Percentiles rank a stretch among this genome's conserved stretches.
These are phyloP conservation scores for Wickerhamiella sergipiensis DNA, from an alignment of 805 yeast genomes.

Conservation along the genomic window DNA sequence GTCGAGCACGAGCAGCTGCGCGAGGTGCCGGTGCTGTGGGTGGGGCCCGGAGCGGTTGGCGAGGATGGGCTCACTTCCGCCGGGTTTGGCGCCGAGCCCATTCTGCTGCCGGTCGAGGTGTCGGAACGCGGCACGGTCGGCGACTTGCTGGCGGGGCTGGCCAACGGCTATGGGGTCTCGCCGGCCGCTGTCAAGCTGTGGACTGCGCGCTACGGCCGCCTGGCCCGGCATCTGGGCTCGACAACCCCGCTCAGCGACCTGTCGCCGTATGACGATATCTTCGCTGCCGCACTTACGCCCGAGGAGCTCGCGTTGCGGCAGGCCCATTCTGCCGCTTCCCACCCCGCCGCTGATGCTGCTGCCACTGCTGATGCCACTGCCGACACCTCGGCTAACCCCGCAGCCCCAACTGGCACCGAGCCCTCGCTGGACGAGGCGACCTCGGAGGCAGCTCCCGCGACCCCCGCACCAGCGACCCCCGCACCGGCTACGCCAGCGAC, in stretches of 20 bases:
- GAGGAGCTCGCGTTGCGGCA: conserved; percentile 2
- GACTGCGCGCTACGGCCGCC: conserved; percentile 17
- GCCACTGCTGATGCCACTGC: too few species aligned
- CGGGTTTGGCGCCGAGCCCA: conserved; percentile 21
- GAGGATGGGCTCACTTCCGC: neutral
- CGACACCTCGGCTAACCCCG: too few species aligned
- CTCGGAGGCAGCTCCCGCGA: too few species aligned
- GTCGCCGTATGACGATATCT: conserved; percentile 37
- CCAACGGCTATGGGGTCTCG: conserved; percentile 3
- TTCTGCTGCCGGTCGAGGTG: conserved; percentile 10
- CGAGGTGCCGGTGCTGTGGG: conserved; percentile 53
- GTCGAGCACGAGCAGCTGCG: conserved; percentile 67
- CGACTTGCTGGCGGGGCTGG: neutral
- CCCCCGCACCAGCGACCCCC: too few species aligned
- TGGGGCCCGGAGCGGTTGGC: conserved; percentile 26
- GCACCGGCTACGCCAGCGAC: too few species aligned
- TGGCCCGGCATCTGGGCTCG: conserved; percentile 4
- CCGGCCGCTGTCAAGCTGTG: conserved; percentile 26
- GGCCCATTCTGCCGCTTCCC: neutral
- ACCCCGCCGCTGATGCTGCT: neutral
- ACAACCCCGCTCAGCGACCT: neutral
- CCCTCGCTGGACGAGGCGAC: neutral
- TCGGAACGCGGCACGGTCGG: conserved; percentile 43
- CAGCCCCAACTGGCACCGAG: too few species aligned
- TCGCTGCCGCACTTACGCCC: conserved; percentile 24